Percentiles rank a stretch among this genome's conserved stretches.
Evolutionary conservation across 495 filamentous ascomycete genomes (phyloP).

Genomic region (Rusavskia elegans): DNA sequence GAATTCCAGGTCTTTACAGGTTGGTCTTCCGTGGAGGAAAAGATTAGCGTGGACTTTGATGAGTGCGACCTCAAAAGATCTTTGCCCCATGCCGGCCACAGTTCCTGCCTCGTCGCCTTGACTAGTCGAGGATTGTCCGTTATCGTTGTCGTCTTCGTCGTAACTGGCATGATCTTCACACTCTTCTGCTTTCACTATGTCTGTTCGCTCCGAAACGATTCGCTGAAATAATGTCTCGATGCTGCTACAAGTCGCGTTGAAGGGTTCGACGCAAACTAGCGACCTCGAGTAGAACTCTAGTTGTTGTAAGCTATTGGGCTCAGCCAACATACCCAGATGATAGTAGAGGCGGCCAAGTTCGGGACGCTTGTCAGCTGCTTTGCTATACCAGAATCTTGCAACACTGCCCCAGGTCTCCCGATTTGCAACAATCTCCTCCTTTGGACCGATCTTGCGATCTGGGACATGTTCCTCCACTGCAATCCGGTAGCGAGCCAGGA

Average conservation of each 20-base stretch:
- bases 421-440: no score
- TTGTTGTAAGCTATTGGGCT: constrained; percentile 58
- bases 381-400: constrained; percentile 65
- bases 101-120: constrained; percentile 21
- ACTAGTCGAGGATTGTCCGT: no score
- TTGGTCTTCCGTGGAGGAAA: constrained; percentile 39
- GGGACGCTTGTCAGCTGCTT: constrained; percentile 55
- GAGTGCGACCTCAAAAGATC: constrained; percentile 33
- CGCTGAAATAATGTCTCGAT: constrained; percentile 57
- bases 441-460: no score
- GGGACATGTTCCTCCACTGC: constrained; percentile 37
- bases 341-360: constrained; percentile 67
- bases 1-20: constrained; percentile 19
- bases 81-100: constrained; percentile 20
- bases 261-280: constrained; percentile 32
- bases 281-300: constrained; percentile 54
- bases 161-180: no score
- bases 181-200: no score
- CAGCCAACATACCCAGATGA: constrained; percentile 66
- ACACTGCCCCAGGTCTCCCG: constrained; percentile 67
- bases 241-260: constrained; percentile 47
- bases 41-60: constrained; percentile 50
- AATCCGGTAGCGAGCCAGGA: constrained; percentile 33
- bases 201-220: no score
- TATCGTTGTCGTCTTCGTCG: no score